phyloP scores from a whole-genome alignment of 768 basidiomycete genomes.

The Termitomyces sp. region DNA sequence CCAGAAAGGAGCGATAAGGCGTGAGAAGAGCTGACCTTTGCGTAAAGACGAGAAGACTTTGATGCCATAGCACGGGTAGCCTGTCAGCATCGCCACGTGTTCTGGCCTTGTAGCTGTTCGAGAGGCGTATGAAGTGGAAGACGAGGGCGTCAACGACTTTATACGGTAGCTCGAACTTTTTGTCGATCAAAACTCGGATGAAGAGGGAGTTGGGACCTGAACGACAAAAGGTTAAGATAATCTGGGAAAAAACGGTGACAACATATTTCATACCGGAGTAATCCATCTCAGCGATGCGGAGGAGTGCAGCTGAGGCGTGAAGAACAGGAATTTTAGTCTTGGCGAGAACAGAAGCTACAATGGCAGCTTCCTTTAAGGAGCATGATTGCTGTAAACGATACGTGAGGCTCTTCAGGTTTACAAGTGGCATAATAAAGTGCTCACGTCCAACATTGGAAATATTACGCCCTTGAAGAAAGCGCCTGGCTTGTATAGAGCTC shows the following conservation, averaged over 20 bases:
- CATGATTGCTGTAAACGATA: slow-evolving; percentile 55
- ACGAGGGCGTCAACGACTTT: slow-evolving; percentile 97
- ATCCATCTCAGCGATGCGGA: slow-evolving; percentile 94
- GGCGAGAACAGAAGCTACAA: slow-evolving; percentile 87
- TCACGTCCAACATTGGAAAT: slow-evolving; percentile 90
- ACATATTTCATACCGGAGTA: slow-evolving; percentile 63
- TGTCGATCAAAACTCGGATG: slow-evolving; percentile 94
- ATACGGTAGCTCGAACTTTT: slow-evolving; percentile 97
- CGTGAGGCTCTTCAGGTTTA: not conserved
- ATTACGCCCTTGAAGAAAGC: slow-evolving; percentile 99
- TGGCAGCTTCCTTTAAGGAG: slow-evolving; percentile 90
- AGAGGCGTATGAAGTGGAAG: slow-evolving; percentile 96
- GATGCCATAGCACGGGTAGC: slow-evolving; percentile 98
- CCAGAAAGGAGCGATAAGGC: slow-evolving; percentile 1
- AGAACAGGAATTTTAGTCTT: slow-evolving; percentile 94
- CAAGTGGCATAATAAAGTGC: slow-evolving; percentile 20
- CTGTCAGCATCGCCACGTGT: slow-evolving; percentile 68
- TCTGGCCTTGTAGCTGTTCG: slow-evolving; percentile 82
- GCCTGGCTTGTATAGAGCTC: slow-evolving; percentile 91
- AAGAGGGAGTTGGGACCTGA: slow-evolving; percentile 91
- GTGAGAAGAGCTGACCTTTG: slow-evolving; percentile 61
- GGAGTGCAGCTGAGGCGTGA: slow-evolving; percentile 92
- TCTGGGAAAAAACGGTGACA: not conserved
- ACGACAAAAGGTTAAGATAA: slow-evolving; percentile 12
- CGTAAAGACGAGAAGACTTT: slow-evolving; percentile 89